These are phyloP conservation scores for Brettanomyces sp. DNA, from an alignment of 805 yeast species.

Conservation along the genomic window DNA sequence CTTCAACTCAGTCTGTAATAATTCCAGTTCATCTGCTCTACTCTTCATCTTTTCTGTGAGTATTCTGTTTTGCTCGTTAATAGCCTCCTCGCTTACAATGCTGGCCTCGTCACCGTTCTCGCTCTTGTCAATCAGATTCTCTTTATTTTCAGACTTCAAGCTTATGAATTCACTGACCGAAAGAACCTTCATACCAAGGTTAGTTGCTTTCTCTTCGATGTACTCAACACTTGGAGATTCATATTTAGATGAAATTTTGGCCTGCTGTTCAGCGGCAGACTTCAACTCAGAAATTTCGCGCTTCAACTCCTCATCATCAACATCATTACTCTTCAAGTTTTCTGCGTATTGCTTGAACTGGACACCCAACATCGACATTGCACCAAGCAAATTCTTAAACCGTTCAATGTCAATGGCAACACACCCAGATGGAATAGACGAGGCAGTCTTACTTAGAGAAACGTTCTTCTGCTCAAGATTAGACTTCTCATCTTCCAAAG, in stretches of 20 bases:
- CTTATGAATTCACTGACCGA: constrained; percentile 1
- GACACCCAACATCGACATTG: not conserved
- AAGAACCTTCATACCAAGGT: constrained; percentile 5
- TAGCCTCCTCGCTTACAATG: not conserved
- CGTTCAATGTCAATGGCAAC: not conserved
- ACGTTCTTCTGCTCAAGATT: not conserved
- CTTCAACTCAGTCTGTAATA: not conserved
- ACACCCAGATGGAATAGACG: not conserved
- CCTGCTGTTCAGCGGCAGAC: not conserved
- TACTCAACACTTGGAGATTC: constrained; percentile 21
- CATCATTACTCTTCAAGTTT: not conserved
- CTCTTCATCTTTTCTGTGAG: not conserved
- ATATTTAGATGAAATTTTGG: not conserved
- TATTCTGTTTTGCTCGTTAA: not conserved
- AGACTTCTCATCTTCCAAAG: not conserved
- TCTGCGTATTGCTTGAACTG: not conserved
- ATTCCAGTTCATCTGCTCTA: not conserved
- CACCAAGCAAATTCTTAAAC: not conserved
- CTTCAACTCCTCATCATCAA: not conserved
- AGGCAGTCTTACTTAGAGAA: not conserved
- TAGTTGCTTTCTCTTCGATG: constrained; percentile 4
- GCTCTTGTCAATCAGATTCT: not conserved
- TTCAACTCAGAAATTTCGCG: not conserved
- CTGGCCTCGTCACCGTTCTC: not conserved
- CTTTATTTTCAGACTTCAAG: not conserved